Conservation (phyloP, 78 protist species). For the slime mould (Dictyostelium discoideum) region dicty_2.7 NC_007088.5:7314501-7315000, state of each 20-base stretch:
- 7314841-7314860: slow-evolving; percentile 40
- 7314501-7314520: neutral
- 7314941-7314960: neutral
- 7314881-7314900: neutral
- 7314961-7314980: neutral
- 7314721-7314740: neutral
- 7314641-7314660: neutral
- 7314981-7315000: neutral
- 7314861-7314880: slow-evolving; percentile 55
- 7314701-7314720: neutral
- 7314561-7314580: slow-evolving; percentile 57
- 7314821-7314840: slow-evolving; percentile 12
- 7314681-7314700: slow-evolving; percentile 37
- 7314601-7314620: neutral
- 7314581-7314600: slow-evolving; percentile 50
- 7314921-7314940: neutral
- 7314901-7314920: slow-evolving; percentile 56
- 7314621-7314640: neutral
- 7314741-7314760: slow-evolving; percentile 55
- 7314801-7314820: slow-evolving; percentile 26
- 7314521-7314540: neutral
- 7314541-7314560: neutral
- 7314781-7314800: slow-evolving; percentile 36
- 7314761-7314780: slow-evolving; percentile 59
- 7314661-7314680: neutral